Conservation (phyloP, 768 basidiomycete genomes). For the Tricholoma hemisulphureum region DNA sequence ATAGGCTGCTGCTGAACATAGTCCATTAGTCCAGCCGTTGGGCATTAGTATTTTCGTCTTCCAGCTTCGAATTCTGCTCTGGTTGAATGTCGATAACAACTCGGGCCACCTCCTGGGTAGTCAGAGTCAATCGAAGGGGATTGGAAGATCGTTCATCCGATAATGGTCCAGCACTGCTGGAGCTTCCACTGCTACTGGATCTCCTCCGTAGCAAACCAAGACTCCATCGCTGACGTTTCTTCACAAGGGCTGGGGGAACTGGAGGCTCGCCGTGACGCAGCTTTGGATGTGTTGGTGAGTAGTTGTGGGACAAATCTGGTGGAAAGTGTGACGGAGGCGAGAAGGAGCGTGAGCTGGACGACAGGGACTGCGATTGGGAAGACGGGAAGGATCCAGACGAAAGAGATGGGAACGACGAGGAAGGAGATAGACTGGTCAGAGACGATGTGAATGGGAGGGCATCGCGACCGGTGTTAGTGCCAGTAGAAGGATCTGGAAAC, state of each 20-base stretch:
- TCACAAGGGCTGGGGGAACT: conserved; percentile 27
- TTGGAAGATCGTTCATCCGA: background rate
- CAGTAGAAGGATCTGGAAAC: conserved; percentile 17
- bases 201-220: conserved; percentile 13
- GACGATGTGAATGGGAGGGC: background rate
- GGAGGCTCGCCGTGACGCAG: conserved; percentile 22
- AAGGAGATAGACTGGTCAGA: background rate
- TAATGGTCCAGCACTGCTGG: background rate
- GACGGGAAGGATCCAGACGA: conserved; percentile 4
- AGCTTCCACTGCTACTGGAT: conserved; percentile 8
- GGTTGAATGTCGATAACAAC: background rate
- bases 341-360: conserved; percentile 13
- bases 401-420: conserved; percentile 11
- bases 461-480: conserved; percentile 2
- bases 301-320: conserved; percentile 5
- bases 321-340: conserved; percentile 11
- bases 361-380: conserved; percentile 11
- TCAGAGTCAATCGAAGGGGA: background rate
- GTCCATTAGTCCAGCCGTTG: background rate
- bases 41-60: background rate
- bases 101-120: background rate
- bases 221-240: conserved; percentile 26
- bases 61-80: background rate
- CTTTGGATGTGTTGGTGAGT: conserved; percentile 24
- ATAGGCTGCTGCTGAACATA: background rate